Evolutionary conservation across 2,329 filamentous ascomycete species (phyloP).

Genomic region (Colletotrichum sansevieriae): DNA sequence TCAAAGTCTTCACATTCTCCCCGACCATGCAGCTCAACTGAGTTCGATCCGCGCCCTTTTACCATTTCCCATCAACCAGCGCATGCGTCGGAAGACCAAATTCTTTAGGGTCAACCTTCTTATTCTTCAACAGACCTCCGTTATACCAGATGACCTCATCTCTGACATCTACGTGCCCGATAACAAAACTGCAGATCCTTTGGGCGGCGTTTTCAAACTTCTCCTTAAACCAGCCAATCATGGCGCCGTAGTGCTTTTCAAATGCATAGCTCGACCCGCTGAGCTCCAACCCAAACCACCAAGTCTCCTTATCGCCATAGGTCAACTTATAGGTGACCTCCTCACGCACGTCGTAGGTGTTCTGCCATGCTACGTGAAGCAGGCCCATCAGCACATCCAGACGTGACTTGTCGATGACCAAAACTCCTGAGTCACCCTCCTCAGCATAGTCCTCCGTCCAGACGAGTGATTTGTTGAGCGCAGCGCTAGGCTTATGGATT

Average conservation of each 20-base stretch:
- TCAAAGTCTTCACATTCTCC: background rate
- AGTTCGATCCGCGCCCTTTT: constrained; percentile 49
- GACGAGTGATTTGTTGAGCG: constrained; percentile 51
- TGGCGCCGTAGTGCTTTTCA: constrained; percentile 56
- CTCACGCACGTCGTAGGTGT: constrained; percentile 54
- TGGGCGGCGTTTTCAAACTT: background rate
- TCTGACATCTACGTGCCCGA: constrained; percentile 56
- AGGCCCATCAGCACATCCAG: constrained; percentile 54
- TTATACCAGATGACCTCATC: constrained; percentile 58
- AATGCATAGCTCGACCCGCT: constrained; percentile 54
- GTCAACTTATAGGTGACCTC: constrained; percentile 56
- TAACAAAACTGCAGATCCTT: constrained; percentile 56
- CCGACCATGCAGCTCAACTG: constrained; percentile 55
- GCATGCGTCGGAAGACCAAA: constrained; percentile 54
- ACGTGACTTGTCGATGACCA: constrained; percentile 56
- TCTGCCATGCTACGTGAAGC: constrained; percentile 59
- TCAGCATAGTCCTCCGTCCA: constrained; percentile 57
- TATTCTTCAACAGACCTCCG: constrained; percentile 57
- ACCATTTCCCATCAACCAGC: constrained; percentile 55
- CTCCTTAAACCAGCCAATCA: constrained; percentile 52
- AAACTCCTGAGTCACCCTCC: constrained; percentile 57
- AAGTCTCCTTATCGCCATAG: constrained; percentile 61
- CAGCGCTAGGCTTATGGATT: constrained; percentile 50
- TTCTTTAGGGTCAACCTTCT: constrained; percentile 47
- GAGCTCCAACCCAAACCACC: constrained; percentile 60